Base-by-base conservation (phyloP, 345 rosid species). In the Jatropha curcas region DNA sequence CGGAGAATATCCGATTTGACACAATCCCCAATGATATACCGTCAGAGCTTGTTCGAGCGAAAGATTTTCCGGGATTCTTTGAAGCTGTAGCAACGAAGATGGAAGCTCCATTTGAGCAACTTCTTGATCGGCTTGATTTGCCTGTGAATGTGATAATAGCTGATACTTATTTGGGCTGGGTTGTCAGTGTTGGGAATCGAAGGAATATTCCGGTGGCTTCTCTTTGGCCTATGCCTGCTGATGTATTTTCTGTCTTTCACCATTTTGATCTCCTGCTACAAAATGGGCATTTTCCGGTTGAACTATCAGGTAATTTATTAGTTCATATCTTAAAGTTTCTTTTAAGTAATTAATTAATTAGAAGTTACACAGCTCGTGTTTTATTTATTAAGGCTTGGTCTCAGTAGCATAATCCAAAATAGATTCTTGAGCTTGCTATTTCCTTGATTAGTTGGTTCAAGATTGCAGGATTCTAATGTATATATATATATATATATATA, bases 21-120 rank as follows among this genome's bases (percentile, higher is more conserved):
- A 73, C 81, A 0, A 61, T 78, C 30, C 81, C 77, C 12, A 69
- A 78, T 39, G 68, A 63, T n/a, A 62, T 78, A 22, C 81, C 81
- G 0, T 78, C 81, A 6, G 81, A 78, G 41, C 41, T 62, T 2
- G 81, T 25, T 16, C 81, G 77, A 7, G 77, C 43, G 20, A 63
- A 68, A 28, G 67, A 73, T 37, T 68, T 60, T 9, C 48, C 43
- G 0, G 77, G 45, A 4, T 78, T 78, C 59, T 2, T 73, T 7
- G 46, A 69, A 33, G 74, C 77, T 3, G 81, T 78, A n/a, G 17
- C 19, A 0, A 73, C 74, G 4, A 62, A 73, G 22, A 43, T 78
- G 81, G 55, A 63, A 28, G 77, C 45, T 20, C 77, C 81, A 1
- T 63, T 78, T 28, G 74, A 68, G 65, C 28, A 24, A 27, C 53